phyloP scores from a whole-genome alignment of 2,329 filamentous ascomycete genomes.

The Cytospora mali region DNA sequence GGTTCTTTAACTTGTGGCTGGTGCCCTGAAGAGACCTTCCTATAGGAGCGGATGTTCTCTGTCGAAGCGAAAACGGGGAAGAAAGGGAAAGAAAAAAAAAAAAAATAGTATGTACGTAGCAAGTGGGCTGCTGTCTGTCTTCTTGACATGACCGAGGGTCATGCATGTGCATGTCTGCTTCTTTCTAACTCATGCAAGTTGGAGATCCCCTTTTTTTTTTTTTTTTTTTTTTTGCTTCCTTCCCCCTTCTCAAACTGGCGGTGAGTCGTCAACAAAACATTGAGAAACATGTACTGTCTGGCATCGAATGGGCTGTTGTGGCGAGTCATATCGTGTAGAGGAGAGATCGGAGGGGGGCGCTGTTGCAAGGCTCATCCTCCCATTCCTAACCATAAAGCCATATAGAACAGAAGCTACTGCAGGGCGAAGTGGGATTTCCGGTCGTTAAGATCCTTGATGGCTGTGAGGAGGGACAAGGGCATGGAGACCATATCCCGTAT shows the following conservation, averaged over 20 bases:
- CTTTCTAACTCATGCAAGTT: slow-evolving; percentile 3
- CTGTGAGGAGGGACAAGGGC: too few species aligned
- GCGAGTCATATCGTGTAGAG: slow-evolving; percentile 24
- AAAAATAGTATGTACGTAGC: background rate
- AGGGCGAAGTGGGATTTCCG: slow-evolving; percentile 1
- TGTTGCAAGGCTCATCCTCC: too few species aligned
- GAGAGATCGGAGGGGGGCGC: background rate
- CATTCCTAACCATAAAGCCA: slow-evolving; percentile 2
- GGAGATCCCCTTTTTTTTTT: too few species aligned
- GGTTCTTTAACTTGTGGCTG: background rate
- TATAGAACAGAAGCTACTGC: slow-evolving; percentile 13
- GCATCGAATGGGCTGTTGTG: slow-evolving; percentile 10
- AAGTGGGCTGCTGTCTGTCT: slow-evolving; percentile 1
- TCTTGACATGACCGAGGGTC: background rate
- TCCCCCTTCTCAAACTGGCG: too few species aligned
- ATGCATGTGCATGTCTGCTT: slow-evolving; percentile 1
- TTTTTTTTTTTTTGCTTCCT: too few species aligned
- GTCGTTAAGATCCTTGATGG: background rate
- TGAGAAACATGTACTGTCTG: too few species aligned
- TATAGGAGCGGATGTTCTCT: background rate
- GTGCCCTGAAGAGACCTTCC: background rate
- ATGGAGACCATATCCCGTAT: too few species aligned
- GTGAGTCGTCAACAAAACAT: slow-evolving; percentile 11
- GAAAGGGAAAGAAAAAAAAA: too few species aligned
- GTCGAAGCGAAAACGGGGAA: background rate